phyloP scores from a whole-genome alignment of 371 early-diverging fungal species.

The Mortierella polycephala region DNA sequence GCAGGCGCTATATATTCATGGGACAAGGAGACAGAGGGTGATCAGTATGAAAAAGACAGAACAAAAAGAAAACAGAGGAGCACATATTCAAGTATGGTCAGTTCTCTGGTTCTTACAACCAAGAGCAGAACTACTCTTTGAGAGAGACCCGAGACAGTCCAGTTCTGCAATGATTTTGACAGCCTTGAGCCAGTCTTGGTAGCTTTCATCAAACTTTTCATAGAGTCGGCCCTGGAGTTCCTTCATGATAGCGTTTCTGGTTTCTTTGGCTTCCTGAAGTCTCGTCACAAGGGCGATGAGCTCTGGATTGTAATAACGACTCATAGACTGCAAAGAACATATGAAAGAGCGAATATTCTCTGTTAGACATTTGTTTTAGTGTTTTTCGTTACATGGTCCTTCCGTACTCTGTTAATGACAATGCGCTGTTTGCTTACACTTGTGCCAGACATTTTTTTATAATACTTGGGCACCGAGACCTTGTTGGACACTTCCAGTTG shows the following conservation, averaged over 20 bases:
- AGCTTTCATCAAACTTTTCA: conserved; percentile 81
- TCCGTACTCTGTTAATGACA: neutral
- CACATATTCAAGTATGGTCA: neutral
- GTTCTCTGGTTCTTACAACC: conserved; percentile 54
- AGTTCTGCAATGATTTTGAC: conserved; percentile 84
- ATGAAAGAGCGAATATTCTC: neutral
- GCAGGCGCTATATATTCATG: conserved; percentile 59
- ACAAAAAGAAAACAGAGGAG: neutral
- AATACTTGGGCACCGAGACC: conserved; percentile 83
- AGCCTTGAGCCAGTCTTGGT: conserved; percentile 75
- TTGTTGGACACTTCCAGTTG: conserved; percentile 91
- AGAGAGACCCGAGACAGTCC: conserved; percentile 91
- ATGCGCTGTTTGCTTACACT: conserved; percentile 58
- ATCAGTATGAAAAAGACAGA: conserved; percentile 17
- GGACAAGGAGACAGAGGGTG: neutral
- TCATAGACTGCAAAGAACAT: conserved; percentile 66
- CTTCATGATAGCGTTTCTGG: conserved; percentile 65
- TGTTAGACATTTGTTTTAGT: neutral
- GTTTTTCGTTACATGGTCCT: neutral
- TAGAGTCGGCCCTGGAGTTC: conserved; percentile 79
- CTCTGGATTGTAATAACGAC: conserved; percentile 88
- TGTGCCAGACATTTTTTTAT: conserved; percentile 84
- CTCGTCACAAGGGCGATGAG: conserved; percentile 74
- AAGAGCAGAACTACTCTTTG: conserved; percentile 75
- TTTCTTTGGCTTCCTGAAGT: conserved; percentile 89